These are phyloP conservation scores for Aethionema arabicum DNA, from an alignment of 345 rosid genomes.

Conservation along the genomic window DNA sequence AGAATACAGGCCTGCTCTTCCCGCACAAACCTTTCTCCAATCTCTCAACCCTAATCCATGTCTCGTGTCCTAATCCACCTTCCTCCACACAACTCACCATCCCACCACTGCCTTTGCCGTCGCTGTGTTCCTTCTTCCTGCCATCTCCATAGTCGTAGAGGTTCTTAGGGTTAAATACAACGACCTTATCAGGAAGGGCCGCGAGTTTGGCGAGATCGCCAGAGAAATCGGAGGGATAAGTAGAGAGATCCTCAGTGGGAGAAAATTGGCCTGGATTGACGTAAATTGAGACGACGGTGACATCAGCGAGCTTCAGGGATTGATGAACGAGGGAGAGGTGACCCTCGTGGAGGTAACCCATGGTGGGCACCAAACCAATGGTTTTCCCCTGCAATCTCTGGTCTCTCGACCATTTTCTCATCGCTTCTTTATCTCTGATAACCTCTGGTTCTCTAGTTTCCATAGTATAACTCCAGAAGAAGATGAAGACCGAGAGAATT, in stretches of 20 bases:
- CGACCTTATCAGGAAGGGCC: conserved; percentile 57
- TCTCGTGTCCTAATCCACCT: conserved; percentile 63
- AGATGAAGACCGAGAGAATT: neutral
- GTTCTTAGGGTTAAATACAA: conserved; percentile 67
- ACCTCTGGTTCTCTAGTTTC: conserved; percentile 45
- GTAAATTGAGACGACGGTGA: conserved; percentile 76
- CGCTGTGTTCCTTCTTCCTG: neutral
- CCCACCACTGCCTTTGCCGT: conserved; percentile 18
- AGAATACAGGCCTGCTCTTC: conserved; percentile 82
- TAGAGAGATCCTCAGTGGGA: conserved; percentile 82
- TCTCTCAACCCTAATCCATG: conserved; percentile 90
- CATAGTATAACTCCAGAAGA: conserved; percentile 8
- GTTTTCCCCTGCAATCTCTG: conserved; percentile 60
- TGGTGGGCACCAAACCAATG: conserved; percentile 77
- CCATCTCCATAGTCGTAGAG: conserved; percentile 56
- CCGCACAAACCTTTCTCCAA: conserved; percentile 91
- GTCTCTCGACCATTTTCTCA: conserved; percentile 78
- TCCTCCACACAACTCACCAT: conserved; percentile 66
- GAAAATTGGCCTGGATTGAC: conserved; percentile 97
- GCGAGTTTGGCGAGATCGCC: conserved; percentile 68
- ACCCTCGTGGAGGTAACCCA: conserved; percentile 92
- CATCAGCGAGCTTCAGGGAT: conserved; percentile 49
- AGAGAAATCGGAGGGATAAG: conserved; percentile 85
- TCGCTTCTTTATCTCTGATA: conserved; percentile 55
- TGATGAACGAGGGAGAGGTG: conserved; percentile 72